These are phyloP conservation scores for Zymoseptoria passerinii DNA, from an alignment of 2,329 filamentous ascomycete species.

Conservation along the genomic window DNA sequence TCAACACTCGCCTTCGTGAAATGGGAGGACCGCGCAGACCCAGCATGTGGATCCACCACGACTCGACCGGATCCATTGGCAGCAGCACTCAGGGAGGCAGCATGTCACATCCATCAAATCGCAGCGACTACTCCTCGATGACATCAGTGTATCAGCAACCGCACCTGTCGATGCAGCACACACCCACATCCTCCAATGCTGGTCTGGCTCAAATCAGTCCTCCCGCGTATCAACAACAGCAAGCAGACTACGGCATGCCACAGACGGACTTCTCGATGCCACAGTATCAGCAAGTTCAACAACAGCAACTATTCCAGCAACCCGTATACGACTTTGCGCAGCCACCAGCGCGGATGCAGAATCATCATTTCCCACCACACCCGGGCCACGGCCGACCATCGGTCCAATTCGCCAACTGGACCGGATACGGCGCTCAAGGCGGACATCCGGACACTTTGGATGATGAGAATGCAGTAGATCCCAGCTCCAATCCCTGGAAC, in stretches of 20 bases:
- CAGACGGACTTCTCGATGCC: constrained; percentile 4
- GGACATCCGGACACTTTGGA: constrained; percentile 20
- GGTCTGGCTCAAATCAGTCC: constrained; percentile 15
- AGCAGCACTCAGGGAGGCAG: constrained; percentile 18
- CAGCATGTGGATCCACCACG: constrained; percentile 23
- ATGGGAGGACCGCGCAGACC: constrained; percentile 22
- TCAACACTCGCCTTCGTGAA: constrained; percentile 33
- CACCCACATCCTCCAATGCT: constrained; percentile 5
- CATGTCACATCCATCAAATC: constrained; percentile 17
- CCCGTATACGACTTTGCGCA: constrained; percentile 11
- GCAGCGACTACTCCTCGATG: constrained; percentile 4
- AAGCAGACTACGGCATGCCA: constrained; percentile 6
- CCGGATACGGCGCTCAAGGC: constrained; percentile 20
- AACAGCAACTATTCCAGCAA: constrained; percentile 16
- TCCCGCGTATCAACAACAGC: constrained; percentile 8
- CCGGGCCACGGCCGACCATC: constrained; percentile 12
- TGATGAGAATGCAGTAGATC: constrained; percentile 27
- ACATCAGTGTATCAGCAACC: constrained; percentile 3
- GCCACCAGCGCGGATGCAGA: constrained; percentile 3
- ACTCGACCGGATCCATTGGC: constrained; percentile 20
- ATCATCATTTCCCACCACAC: constrained; percentile 7
- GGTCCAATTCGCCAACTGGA: constrained; percentile 26
- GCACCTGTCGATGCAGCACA: constrained; percentile 6
- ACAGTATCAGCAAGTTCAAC: constrained; percentile 11
- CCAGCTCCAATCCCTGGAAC: constrained; percentile 20